Evolutionary conservation across 352 stramenopile genomes (phyloP).

Genomic region (Blastocystis hominis): DNA sequence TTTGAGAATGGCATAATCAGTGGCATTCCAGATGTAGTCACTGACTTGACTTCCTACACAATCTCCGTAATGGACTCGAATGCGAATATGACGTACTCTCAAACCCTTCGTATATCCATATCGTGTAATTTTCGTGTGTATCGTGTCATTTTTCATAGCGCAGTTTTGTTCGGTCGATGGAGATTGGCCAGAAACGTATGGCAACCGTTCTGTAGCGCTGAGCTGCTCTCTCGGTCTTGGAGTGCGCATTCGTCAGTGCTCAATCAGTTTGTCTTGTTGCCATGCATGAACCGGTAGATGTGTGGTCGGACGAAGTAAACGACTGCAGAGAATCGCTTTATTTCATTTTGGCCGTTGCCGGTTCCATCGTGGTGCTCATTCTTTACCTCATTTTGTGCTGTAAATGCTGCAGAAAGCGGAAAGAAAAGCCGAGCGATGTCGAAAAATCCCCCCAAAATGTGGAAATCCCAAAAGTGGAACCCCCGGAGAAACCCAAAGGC

Average conservation of each 20-base stretch:
- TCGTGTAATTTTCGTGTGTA: neutral
- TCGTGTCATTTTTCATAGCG: neutral
- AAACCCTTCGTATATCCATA: neutral
- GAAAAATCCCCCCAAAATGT: neutral
- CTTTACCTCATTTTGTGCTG: neutral
- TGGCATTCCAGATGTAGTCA: neutral
- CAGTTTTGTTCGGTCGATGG: neutral
- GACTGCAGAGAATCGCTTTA: neutral
- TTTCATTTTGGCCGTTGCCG: neutral
- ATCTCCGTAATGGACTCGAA: neutral
- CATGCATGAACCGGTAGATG: neutral
- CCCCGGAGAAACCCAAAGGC: no score
- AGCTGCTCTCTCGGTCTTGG: conserved; percentile 18
- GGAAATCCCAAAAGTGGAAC: neutral
- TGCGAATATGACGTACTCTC: neutral
- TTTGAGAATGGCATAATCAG: conserved; percentile 13
- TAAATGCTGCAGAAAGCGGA: neutral
- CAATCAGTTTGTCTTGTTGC: neutral
- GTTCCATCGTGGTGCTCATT: neutral
- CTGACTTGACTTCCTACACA: neutral
- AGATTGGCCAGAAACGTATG: conserved; percentile 22
- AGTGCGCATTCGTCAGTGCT: neutral
- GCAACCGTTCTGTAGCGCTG: neutral
- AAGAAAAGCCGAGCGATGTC: neutral
- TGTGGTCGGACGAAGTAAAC: neutral